Percentiles rank a stretch among this genome's conserved stretches.
Conservation (phyloP, 352 stramenopile genomes). For the Globisporangium viniferum region DNA sequence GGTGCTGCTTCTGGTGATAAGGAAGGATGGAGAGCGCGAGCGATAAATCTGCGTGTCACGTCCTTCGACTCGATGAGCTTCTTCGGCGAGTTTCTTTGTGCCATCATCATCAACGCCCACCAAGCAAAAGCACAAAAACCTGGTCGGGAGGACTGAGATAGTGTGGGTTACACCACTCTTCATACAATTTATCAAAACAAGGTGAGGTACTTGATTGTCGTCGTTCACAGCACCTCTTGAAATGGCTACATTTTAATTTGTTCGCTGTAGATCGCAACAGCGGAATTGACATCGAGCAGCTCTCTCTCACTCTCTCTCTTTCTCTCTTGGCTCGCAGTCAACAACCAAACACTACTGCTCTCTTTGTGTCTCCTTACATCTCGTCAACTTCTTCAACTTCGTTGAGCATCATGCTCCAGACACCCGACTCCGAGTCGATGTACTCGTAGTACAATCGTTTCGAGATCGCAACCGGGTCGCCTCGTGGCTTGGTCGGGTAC, state of each 20-base stretch:
- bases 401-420: constrained; percentile 7
- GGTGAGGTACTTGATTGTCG: neutral
- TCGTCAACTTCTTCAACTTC: neutral
- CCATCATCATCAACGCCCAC: neutral
- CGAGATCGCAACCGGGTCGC: constrained; percentile 49
- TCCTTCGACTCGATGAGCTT: constrained; percentile 6
- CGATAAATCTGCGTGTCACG: constrained; percentile 6
- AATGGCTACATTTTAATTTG: constrained; percentile 11
- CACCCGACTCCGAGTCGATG: constrained; percentile 12
- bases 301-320: neutral
- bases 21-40: neutral
- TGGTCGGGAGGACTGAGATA: neutral
- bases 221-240: neutral
- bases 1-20: neutral
- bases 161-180: neutral
- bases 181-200: neutral
- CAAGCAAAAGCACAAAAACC: constrained; percentile 1
- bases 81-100: constrained; percentile 14
- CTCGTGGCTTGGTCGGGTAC: constrained; percentile 44
- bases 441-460: constrained; percentile 57
- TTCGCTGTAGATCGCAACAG: neutral
- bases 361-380: constrained; percentile 8
- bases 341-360: neutral
- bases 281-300: neutral
- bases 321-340: neutral